Base-by-base conservation (phyloP, 1,284 basidiomycete species). In the Sporisorium exsertum region DNA sequence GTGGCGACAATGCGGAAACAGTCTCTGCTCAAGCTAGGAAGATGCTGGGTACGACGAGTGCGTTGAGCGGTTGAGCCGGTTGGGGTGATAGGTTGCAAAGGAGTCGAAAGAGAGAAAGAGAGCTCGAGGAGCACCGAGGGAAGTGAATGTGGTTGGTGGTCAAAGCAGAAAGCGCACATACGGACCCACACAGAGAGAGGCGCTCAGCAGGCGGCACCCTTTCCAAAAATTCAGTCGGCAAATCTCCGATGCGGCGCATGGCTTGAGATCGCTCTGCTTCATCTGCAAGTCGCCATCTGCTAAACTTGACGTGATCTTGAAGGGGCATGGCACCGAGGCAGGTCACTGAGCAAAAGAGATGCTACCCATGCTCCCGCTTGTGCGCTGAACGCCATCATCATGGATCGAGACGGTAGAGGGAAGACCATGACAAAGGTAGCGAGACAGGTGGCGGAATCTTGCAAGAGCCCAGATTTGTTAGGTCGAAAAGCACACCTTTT, bases 151-250 rank as follows among this genome's bases (percentile, higher is more conserved):
- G 49, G 29, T 32, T 50, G 49, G 49, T 50, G 49, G 49, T 32
- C 49, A 50, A 50, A 20, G 49, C 49, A 50, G 18, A 50, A 50
- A 32, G 12, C 27, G 12, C 49, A n/a, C 18, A 49, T 7, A 33
- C 49, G 7, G 9, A n/a, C 27, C 9, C 18, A 49, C 16, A 33
- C 49, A 2, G 9, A n/a, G 16, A 49, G 27, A 47, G 24, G 7
- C 8, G 27, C 49, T 32, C 49, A 32, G 49, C 49, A 50, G 22
- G 49, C 49, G 22, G 49, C 49, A 50, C 27, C 27, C 27, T 50
- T 20, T 49, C 46, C 1, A 27, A 47, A 47, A 27, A 27, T 15
- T n/a, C 18, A 15, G 8, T 49, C 47, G 27, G 49, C 49, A 50
- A 29, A 49, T 49, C 29, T 15, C 49, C 49, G 49, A 24, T n/a